phyloP scores from a whole-genome alignment of 2,329 filamentous ascomycete species.

The Incumbomyces delicatus region DNA sequence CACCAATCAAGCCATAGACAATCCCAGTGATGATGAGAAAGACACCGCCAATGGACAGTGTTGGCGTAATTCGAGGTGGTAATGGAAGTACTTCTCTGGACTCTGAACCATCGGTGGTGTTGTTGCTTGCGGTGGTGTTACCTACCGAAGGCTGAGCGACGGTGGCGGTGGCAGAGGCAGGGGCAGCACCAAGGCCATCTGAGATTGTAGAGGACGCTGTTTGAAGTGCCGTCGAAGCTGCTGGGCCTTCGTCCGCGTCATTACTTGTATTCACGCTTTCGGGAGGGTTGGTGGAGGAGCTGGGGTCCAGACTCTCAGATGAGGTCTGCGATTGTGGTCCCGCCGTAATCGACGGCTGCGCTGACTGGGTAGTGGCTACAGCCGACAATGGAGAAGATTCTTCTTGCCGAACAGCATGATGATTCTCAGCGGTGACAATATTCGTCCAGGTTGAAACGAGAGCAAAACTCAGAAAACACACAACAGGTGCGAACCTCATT shows the following conservation, averaged over 20 bases:
- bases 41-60: slow-evolving; percentile 66
- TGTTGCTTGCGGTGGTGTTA: slow-evolving; percentile 3
- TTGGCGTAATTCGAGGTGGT: slow-evolving; percentile 65
- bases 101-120: slow-evolving; percentile 4
- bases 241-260: background rate
- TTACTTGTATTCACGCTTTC: background rate
- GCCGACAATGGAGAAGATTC: background rate
- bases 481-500: background rate
- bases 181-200: slow-evolving; percentile 7
- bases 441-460: background rate
- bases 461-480: background rate
- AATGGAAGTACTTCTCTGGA: slow-evolving; percentile 49
- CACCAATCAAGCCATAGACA: slow-evolving; percentile 64
- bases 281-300: background rate
- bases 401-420: slow-evolving; percentile 2
- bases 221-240: background rate
- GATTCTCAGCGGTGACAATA: background rate
- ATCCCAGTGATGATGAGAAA: slow-evolving; percentile 65
- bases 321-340: background rate
- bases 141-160: slow-evolving; percentile 9
- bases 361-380: background rate
- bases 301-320: background rate
- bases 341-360: background rate
- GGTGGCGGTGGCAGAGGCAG: slow-evolving; percentile 14
- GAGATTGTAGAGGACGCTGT: slow-evolving; percentile 3